phyloP scores from a whole-genome alignment of 1,139 yeast species.

The Kodamaea derodonti region DNA sequence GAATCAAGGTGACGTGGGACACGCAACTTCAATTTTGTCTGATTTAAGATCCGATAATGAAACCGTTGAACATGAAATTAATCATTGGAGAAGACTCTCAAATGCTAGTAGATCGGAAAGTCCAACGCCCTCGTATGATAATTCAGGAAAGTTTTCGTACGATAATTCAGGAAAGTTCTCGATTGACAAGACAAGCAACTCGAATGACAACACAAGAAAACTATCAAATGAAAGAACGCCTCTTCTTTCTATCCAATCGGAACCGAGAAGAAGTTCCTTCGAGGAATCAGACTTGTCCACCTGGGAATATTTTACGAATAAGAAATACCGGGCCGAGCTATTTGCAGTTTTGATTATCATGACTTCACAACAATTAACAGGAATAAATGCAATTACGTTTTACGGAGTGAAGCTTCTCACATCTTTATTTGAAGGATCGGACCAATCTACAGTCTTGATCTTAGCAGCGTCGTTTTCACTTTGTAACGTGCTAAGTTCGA shows the following conservation, averaged over 20 bases:
- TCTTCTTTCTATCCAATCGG: conserved; percentile 4
- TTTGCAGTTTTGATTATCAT: conserved; percentile 30
- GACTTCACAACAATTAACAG: conserved; percentile 40
- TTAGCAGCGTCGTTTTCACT: conserved; percentile 30
- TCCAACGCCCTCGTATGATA: not conserved
- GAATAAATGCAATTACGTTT: conserved; percentile 39
- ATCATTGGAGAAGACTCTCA: conserved; percentile 35
- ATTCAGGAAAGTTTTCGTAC: not conserved
- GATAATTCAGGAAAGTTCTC: not conserved
- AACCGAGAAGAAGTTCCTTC: conserved; percentile 22
- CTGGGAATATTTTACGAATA: conserved; percentile 19
- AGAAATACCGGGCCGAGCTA: conserved; percentile 23
- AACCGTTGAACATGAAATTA: conserved; percentile 31
- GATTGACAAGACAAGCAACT: not conserved
- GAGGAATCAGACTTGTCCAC: conserved; percentile 27
- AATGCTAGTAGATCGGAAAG: not conserved
- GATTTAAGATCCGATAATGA: conserved; percentile 26
- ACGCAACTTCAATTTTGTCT: conserved; percentile 27
- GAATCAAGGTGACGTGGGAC: conserved; percentile 23
- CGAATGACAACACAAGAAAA: conserved; percentile 5
- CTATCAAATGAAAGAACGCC: conserved; percentile 2
- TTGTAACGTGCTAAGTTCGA: conserved; percentile 28
- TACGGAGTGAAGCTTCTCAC: conserved; percentile 36
- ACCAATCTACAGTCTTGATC: conserved; percentile 22
- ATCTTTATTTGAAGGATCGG: conserved; percentile 18